Conservation (phyloP, 2,329 filamentous ascomycete genomes). For the Albophoma yamanashiensis region DNA sequence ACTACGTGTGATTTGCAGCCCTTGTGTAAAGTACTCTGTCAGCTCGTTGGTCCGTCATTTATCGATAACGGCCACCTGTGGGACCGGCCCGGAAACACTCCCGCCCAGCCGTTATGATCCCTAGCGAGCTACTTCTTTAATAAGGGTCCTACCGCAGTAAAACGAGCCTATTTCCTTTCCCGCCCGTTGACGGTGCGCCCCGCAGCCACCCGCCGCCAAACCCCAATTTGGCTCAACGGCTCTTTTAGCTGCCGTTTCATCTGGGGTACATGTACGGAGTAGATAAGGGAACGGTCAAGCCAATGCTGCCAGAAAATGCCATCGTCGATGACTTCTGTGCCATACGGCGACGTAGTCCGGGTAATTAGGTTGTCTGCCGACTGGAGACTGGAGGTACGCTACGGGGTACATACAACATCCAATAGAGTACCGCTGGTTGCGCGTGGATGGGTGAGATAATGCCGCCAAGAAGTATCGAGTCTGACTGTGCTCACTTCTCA, state of each 20-base stretch:
- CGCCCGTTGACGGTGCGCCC: neutral
- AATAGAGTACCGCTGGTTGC: neutral
- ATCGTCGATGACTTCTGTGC: neutral
- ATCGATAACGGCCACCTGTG: too few relatives aligned
- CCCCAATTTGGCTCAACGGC: neutral
- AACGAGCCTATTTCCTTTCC: neutral
- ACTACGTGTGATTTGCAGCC: too few relatives aligned
- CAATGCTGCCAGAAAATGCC: neutral
- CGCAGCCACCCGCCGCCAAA: neutral
- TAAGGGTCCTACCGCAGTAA: neutral
- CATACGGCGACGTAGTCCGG: neutral
- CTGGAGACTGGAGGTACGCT: too few relatives aligned
- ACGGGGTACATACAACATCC: too few relatives aligned
- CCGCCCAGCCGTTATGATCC: neutral
- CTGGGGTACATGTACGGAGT: too few relatives aligned
- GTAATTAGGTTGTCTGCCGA: neutral
- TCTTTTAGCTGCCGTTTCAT: neutral
- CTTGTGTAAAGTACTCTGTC: too few relatives aligned
- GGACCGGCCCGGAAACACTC: neutral
- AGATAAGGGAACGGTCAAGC: neutral
- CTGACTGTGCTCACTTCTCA: neutral
- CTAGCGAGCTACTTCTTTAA: neutral
- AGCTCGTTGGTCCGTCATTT: too few relatives aligned
- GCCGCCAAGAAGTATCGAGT: neutral
- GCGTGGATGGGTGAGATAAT: neutral